Evolutionary conservation across 352 stramenopile genomes (phyloP), one percentile per base, ranked within the genome.

Genomic region (Phytopythium oedochilum): DNA sequence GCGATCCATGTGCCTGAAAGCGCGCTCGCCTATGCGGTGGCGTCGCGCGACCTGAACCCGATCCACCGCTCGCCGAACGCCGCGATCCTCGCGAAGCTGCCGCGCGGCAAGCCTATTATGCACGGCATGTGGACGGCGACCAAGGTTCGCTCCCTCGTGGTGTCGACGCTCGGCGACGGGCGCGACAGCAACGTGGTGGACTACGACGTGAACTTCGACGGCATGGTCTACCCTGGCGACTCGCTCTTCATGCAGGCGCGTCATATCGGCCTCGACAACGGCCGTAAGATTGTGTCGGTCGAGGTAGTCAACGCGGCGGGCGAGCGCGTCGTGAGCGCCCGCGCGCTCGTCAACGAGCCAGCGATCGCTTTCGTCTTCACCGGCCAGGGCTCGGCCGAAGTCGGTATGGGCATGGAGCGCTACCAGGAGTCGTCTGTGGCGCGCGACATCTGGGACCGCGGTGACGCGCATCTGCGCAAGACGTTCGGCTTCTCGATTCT

Each of bases 351-450:
- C 8, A 87, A 88, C 60, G 78, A 91, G 54, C 54, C 72, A 1
- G 60, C 67, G 8, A 88, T 83, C 49, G 87, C 86, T 3, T 94
- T 94, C 44, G 76, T 94, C 2, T 96, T 96, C 53, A 96, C 86
- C 22, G 87, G 86, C 8, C 87, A 96, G 49, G 87, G 87, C 12
- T 95, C 83, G 22, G 83, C 84, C 28, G 70, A 80, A 15, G 71
- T 91, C 5, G 84, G 84, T 20, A 94, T 96, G 85, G 87, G 87
- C 34, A 96, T 96, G 87, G 82, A 94, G n/a, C 80, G 78, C 2
- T 96, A 95, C 60, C 68, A 83, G 52, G 70, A 82, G 35, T 93
- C 82, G 6, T 34, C 63, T 0, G 63, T 88, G 23, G 85, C 84
- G 20, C 83, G 83, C 29, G 75, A 88, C 5, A 76, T 94, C 44